These are phyloP conservation scores for Posidonia australis DNA, from an alignment of 106 monocot species.

Conservation along the genomic window DNA sequence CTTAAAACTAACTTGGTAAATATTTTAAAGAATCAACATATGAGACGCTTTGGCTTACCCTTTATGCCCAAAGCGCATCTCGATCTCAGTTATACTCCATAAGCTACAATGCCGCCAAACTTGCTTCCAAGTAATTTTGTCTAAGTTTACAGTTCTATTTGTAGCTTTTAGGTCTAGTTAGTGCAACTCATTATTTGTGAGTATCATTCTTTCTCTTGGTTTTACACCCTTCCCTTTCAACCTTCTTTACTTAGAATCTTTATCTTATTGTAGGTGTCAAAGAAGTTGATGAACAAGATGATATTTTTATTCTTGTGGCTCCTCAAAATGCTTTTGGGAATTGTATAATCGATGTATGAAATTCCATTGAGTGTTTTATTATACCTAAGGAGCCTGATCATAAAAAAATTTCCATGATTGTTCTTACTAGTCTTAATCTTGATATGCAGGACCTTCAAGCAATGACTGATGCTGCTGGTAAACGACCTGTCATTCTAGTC, in stretches of 20 bases:
- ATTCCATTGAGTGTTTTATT: conserved; percentile 3
- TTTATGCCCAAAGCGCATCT: no score
- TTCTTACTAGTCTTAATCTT: background rate
- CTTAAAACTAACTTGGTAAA: no score
- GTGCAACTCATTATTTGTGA: no score
- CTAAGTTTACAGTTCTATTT: no score
- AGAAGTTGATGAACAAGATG: conserved; percentile 85
- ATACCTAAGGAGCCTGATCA: background rate
- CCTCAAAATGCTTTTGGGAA: conserved; percentile 98
- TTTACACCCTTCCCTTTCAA: background rate
- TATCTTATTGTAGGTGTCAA: conserved; percentile 37
- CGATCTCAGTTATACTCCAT: no score
- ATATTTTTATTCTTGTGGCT: conserved; percentile 85
- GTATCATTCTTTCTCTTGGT: background rate
- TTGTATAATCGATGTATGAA: conserved; percentile 87
- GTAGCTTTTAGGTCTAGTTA: no score
- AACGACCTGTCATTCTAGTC: conserved; percentile 86
- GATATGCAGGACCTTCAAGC: conserved; percentile 59
- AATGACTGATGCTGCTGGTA: conserved; percentile 87
- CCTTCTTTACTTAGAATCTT: background rate
- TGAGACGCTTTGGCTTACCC: no score
- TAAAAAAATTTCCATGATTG: background rate
- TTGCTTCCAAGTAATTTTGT: no score
- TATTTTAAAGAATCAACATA: no score
- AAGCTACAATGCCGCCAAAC: no score